Conservation (phyloP, 306 rosid species). For the Gleditsia sinensis region DNA sequence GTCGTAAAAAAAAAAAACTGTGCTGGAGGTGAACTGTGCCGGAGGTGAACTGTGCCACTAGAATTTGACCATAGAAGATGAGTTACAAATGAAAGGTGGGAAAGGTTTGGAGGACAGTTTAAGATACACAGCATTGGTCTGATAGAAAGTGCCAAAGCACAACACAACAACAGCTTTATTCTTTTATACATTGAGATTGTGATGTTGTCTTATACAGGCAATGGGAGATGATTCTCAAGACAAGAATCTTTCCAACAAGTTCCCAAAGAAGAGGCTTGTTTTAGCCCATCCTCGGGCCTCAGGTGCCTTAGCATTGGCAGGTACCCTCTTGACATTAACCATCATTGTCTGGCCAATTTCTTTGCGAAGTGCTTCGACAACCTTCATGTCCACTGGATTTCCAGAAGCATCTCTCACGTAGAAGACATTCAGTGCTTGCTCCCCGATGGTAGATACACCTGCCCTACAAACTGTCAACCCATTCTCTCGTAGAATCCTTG, state of each 20-base stretch:
- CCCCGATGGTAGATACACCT: conserved; percentile 65
- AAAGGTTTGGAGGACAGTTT: neutral
- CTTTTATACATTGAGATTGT: conserved; percentile 26
- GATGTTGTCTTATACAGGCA: neutral
- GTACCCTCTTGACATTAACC: conserved; percentile 57
- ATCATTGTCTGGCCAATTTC: conserved; percentile 56
- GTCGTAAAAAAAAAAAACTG: no score
- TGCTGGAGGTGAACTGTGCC: no score
- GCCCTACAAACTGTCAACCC: conserved; percentile 70
- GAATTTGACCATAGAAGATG: no score
- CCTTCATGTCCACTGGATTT: conserved; percentile 51
- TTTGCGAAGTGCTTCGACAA: conserved; percentile 52
- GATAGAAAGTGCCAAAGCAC: conserved; percentile 1
- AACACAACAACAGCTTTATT: conserved; percentile 40
- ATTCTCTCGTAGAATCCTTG: conserved; percentile 72
- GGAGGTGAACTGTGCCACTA: no score
- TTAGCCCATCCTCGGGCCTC: conserved; percentile 60
- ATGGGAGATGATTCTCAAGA: conserved; percentile 29
- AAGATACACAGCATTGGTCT: conserved; percentile 31
- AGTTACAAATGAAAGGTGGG: neutral
- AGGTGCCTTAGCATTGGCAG: conserved; percentile 41
- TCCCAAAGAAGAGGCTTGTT: conserved; percentile 61
- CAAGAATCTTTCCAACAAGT: conserved; percentile 59
- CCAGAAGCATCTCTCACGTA: conserved; percentile 63
- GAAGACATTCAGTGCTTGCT: conserved; percentile 57